Base-by-base conservation (phyloP, 257 asterid genomes). In the Avicennia marina region DNA sequence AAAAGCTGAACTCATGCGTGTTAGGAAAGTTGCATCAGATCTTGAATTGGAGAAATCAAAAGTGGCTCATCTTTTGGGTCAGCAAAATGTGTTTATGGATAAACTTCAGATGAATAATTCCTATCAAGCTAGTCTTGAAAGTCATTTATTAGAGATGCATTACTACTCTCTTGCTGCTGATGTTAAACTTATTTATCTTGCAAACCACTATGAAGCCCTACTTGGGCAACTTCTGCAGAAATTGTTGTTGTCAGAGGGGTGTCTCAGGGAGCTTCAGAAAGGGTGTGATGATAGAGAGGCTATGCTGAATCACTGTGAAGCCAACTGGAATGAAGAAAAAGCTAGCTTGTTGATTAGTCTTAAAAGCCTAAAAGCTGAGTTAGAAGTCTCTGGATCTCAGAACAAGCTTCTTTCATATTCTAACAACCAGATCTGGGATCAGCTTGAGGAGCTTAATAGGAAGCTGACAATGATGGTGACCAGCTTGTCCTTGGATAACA, bases 21-120 rank as follows among this genome's bases (percentile, higher is more conserved):
- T 72, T 44, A 78, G 68, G 76, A 77, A 75, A 62, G 71, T 77
- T 58, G 78, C 68, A 48, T 69, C 76, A 21, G 76, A 78, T 65
- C 79, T 81, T 25, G 94, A 84, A 68, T 26, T 53, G 68, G 95
- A 91, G 72, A 91, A 76, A 60, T 78, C 78, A 41, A 80, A 78
- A 63, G 83, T 81, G 36, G 44, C 67, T 62, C 70, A 47, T 64
- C 83, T 72, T 47, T 64, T 81, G 66, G 66, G 31, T 76, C 83
- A 73, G 78, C 81, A 72, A 40, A 75, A 63, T 7, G 65, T 58
- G 63, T 52, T 70, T 8, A 63, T 78, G 51, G 85, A 73, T 52
- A 69, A 75, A 56, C 76, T 83, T 62, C 66, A 70, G 70, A 64
- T 56, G 44, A 61, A 73, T 49, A 29, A 56, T 42, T 74, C 84